Evolutionary conservation across 257 asterid species (phyloP).

Genomic region (Solanum raphanifolium): DNA sequence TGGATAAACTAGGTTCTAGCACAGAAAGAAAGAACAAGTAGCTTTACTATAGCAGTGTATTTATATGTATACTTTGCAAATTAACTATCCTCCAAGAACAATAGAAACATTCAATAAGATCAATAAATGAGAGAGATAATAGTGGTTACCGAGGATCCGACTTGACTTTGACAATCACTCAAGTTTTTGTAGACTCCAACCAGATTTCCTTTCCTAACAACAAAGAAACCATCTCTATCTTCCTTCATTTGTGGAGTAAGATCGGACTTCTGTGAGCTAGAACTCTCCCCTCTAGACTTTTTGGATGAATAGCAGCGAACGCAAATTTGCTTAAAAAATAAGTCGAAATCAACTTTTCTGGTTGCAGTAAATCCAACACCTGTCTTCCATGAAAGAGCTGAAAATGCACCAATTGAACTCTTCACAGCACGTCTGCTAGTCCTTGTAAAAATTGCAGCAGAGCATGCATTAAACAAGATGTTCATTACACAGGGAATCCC

Average conservation of each 20-base stretch:
- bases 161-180: conserved; percentile 93
- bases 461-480: conserved; percentile 53
- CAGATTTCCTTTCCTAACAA: conserved; percentile 86
- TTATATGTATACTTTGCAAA: not conserved
- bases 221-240: conserved; percentile 82
- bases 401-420: conserved; percentile 25
- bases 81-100: not conserved
- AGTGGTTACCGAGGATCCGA: conserved; percentile 74
- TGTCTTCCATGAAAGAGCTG: conserved; percentile 30
- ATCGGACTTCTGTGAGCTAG: conserved; percentile 28
- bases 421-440: conserved; percentile 21
- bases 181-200: conserved; percentile 82
- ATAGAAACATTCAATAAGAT: not conserved
- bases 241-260: conserved; percentile 51
- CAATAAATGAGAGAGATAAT: not conserved
- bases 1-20: not conserved
- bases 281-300: conserved; percentile 23
- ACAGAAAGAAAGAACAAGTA: not conserved
- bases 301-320: conserved; percentile 50
- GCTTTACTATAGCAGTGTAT: not conserved
- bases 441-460: conserved; percentile 31
- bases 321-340: conserved; percentile 25
- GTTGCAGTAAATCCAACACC: conserved; percentile 23
- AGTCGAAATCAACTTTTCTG: conserved; percentile 26
- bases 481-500: conserved; percentile 44